Conservation (phyloP, 2,329 filamentous ascomycete genomes). For the Botrytis paeoniae region DNA sequence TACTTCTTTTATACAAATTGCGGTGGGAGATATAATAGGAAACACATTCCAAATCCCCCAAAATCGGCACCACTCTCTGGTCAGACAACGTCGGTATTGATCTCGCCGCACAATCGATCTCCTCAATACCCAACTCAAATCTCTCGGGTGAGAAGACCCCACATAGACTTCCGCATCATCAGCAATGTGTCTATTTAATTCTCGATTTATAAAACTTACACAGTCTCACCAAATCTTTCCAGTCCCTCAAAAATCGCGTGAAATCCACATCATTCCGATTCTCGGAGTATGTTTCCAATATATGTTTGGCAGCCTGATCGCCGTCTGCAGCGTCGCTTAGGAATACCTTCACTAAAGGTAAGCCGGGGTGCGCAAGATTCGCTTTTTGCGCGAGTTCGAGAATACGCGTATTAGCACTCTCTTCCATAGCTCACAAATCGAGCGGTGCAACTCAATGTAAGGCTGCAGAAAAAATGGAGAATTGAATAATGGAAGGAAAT, state of each 20-base stretch:
- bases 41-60: neutral
- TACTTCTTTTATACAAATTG: neutral
- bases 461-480: neutral
- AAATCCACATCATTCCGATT: neutral
- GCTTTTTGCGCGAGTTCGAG: neutral
- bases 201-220: neutral
- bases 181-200: neutral
- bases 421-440: neutral
- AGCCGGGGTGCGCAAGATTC: neutral
- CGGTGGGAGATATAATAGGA: neutral
- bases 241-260: neutral
- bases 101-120: neutral
- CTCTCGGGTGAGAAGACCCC: neutral
- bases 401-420: neutral
- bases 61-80: neutral
- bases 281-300: neutral
- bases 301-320: neutral
- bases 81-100: neutral
- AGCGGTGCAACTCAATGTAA: neutral
- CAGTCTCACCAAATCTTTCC: neutral
- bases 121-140: neutral
- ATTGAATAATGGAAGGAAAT: too few relatives aligned
- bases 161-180: neutral
- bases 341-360: neutral
- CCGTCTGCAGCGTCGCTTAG: neutral